Base-by-base conservation (phyloP, 2,329 filamentous ascomycete genomes). In the Colletotrichum eremochloae region DNA sequence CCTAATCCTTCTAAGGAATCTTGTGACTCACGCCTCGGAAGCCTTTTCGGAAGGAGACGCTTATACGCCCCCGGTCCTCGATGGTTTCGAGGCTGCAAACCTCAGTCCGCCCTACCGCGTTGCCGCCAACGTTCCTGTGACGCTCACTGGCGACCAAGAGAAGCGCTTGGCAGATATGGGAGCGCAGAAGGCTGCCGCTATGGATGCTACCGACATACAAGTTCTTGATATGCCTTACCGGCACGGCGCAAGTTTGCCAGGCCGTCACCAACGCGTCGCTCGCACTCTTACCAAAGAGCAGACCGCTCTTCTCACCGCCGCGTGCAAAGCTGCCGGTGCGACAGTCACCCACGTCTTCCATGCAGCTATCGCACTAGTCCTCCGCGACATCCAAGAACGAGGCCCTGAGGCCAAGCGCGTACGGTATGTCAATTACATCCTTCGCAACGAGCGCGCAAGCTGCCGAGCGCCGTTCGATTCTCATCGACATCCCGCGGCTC, bases 341-440 rank as follows among this genome's bases (percentile, higher is more conserved):
- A 82, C 79, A 0, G 76, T 77, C 1, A 82, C 80, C 0, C 79
- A 82, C 12, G 76, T 69, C 2, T 82, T 81, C 64, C 81, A 82
- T 42, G 77, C 81, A 1, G 78, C 80, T 5, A 76, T 79, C 5
- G 76, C 80, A 0, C 74, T 82, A 1, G 74, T 76, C 0, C 50
- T 80, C 4, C 72, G 80, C n/a, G 75, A 81, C 60, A 65, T 79
- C 0, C 77, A 80, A 3, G 31, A 71, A 1, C 67, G 24, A 12
- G 14, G 52, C 5, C 0, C 62, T 0, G 8, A 64, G 36, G n/a
- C 66, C 0, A 75, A 72, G 18, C 60, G 38, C 0, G 77, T 79
- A 0, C 67, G 76, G 0, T 81, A 81, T 62, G 71, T 79, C 46
- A 79, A 75, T 42, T 81, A 81, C 68, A 76, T 81, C 57, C 70